phyloP scores from a whole-genome alignment of 2,329 filamentous ascomycete species.

The Pseudogymnoascus sp. region DNA sequence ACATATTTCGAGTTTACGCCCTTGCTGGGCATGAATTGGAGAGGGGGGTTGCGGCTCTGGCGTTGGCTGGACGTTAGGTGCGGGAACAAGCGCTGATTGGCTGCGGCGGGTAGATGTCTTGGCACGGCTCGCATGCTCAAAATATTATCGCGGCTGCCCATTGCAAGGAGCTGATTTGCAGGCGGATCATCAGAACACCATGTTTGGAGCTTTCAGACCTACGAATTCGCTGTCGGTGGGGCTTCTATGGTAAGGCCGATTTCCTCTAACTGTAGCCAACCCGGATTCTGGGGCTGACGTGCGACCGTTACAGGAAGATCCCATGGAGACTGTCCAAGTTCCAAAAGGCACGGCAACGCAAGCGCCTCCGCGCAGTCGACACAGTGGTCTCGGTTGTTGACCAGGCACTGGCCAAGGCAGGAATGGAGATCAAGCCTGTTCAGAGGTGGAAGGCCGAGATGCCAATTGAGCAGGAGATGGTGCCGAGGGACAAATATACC shows the following conservation, averaged over 20 bases:
- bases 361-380: conserved; percentile 78
- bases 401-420: conserved; percentile 65
- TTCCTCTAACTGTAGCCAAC: conserved; percentile 9
- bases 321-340: conserved; percentile 90
- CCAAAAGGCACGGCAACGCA: conserved; percentile 81
- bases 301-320: conserved; percentile 60
- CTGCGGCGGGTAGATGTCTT: conserved; percentile 16
- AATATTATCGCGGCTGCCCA: conserved; percentile 8
- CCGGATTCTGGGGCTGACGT: conserved; percentile 15
- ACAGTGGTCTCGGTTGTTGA: conserved; percentile 77
- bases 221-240: conserved; percentile 70
- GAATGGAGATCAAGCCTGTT: conserved; percentile 64
- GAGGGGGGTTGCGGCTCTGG: conserved; percentile 2
- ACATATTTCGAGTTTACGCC: conserved; percentile 51
- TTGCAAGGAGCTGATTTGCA: background rate
- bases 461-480: conserved; percentile 92
- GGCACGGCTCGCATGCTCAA: conserved; percentile 17
- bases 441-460: conserved; percentile 92
- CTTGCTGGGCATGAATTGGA: conserved; percentile 22
- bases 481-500: conserved; percentile 94
- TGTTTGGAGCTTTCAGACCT: conserved; percentile 79
- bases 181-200: conserved; percentile 33
- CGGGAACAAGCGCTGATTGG: conserved; percentile 20
- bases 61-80: conserved; percentile 10
- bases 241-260: conserved; percentile 62